phyloP scores from a whole-genome alignment of 345 rosid species.

The Bretschneidera sinensis region DNA sequence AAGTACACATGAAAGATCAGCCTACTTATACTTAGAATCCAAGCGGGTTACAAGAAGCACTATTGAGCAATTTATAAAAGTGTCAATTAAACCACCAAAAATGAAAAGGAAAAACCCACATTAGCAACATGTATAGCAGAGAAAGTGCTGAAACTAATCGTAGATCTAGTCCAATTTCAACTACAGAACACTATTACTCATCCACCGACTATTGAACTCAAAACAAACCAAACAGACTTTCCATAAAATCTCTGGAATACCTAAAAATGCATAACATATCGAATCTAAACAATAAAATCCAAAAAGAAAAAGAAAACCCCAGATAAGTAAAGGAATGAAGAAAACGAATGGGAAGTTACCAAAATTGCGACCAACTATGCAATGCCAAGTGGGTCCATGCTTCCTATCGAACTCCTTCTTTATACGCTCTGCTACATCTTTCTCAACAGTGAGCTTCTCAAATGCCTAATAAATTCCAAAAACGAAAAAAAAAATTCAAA shows the following conservation, averaged over 20 bases:
- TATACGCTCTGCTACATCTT: slow-evolving; percentile 93
- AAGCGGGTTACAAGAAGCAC: not conserved
- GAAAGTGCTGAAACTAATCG: slow-evolving; percentile 5
- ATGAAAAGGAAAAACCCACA: not conserved
- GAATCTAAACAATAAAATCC: slow-evolving; percentile 7
- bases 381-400: slow-evolving; percentile 99
- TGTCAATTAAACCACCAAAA: no score
- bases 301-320: not conserved
- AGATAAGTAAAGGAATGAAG: slow-evolving; percentile 1
- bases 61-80: no score
- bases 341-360: slow-evolving; percentile 43
- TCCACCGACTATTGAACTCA: not conserved
- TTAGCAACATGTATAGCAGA: not conserved
- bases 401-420: slow-evolving; percentile 95
- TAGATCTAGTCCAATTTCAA: slow-evolving; percentile 19
- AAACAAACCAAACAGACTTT: not conserved
- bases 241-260: not conserved
- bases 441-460: slow-evolving; percentile 78
- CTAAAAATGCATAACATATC: not conserved
- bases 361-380: slow-evolving; percentile 98
- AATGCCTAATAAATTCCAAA: slow-evolving; percentile 53
- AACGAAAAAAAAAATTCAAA: not conserved
- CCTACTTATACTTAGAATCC: not conserved
- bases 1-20: not conserved
- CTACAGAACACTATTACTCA: not conserved